Evolutionary conservation across 176 grass and related monocot genomes (phyloP).

Genomic region (Eremochloa ophiuroides): DNA sequence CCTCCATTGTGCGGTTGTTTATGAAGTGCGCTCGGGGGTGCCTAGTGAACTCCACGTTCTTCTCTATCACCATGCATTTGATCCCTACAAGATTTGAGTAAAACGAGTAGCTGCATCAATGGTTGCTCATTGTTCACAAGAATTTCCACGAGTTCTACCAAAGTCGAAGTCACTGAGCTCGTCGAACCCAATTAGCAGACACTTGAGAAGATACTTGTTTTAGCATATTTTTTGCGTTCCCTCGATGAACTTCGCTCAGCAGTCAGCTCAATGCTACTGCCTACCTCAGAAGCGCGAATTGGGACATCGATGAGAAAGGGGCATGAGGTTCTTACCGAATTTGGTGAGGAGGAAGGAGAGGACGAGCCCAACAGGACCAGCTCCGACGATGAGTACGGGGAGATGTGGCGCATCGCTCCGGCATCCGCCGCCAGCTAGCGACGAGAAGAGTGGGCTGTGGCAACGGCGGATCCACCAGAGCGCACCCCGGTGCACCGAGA

Average conservation of each 20-base stretch:
- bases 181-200: too few species aligned
- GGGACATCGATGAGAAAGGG: background rate
- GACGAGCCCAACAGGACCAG: constrained; percentile 84
- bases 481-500: background rate
- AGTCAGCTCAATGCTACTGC: background rate
- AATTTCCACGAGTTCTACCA: background rate
- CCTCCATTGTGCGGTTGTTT: constrained; percentile 98
- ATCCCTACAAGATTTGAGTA: constrained; percentile 44
- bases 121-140: background rate
- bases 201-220: too few species aligned
- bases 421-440: background rate
- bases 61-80: constrained; percentile 74
- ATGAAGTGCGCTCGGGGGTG: constrained; percentile 93
- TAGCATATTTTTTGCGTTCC: background rate
- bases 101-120: background rate
- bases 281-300: background rate
- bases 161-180: background rate
- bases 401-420: constrained; percentile 44
- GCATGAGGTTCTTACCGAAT: constrained; percentile 43
- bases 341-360: constrained; percentile 91
- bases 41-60: constrained; percentile 54
- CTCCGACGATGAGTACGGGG: constrained; percentile 86
- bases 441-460: constrained; percentile 18
- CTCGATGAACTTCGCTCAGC: background rate
- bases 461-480: background rate